phyloP scores from a whole-genome alignment of 345 rosid genomes.

The Anastatica hierochuntica region DNA sequence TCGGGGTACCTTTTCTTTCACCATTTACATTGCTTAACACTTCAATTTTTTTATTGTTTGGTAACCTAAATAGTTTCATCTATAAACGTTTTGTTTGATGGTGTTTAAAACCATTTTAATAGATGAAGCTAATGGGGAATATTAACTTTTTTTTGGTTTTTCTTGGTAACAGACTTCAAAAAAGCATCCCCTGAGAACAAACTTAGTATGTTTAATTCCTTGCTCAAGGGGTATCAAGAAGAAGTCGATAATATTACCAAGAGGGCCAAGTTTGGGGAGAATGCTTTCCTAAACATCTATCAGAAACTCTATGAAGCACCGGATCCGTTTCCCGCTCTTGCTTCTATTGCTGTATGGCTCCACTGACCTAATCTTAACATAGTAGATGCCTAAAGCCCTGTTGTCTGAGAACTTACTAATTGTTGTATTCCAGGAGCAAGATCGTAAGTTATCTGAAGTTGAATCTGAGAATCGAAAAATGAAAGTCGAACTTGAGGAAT shows the following conservation, averaged over 20 bases:
- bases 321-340: constrained; percentile 93
- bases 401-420: constrained; percentile 1
- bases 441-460: constrained; percentile 67
- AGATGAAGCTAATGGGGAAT: constrained; percentile 1
- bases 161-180: constrained; percentile 65
- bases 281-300: constrained; percentile 91
- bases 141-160: constrained; percentile 4
- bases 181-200: constrained; percentile 88
- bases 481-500: constrained; percentile 96
- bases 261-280: constrained; percentile 97
- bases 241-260: constrained; percentile 99
- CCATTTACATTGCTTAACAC: neutral
- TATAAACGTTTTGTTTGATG: neutral
- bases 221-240: constrained; percentile 96
- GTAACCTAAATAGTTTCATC: neutral
- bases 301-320: constrained; percentile 99
- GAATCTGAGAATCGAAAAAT: constrained; percentile 94
- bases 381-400: neutral
- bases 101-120: neutral
- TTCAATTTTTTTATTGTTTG: neutral
- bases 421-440: constrained; percentile 68
- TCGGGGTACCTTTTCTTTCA: constrained; percentile 44
- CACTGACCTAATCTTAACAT: neutral
- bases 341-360: constrained; percentile 78
- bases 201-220: constrained; percentile 72